These are phyloP conservation scores for Paramecium primaurelia DNA, from an alignment of 73 alveolate species.

Conservation along the genomic window DNA sequence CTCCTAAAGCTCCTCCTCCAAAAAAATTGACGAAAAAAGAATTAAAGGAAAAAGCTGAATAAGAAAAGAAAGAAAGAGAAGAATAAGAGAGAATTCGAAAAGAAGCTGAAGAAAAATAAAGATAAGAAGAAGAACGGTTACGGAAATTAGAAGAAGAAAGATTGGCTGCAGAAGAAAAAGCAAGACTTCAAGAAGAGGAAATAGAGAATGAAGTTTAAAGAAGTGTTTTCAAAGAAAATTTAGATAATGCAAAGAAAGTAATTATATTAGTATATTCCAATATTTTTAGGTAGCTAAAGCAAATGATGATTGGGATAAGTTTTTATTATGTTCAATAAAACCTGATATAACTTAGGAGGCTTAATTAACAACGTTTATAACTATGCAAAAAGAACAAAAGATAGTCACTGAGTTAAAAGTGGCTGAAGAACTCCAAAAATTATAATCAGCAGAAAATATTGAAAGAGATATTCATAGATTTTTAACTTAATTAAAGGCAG, in stretches of 20 bases:
- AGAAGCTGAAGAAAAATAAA: conserved; percentile 63
- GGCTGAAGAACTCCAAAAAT: neutral
- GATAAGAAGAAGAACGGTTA: conserved; percentile 68
- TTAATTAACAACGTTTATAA: conserved; percentile 73
- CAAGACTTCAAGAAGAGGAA: conserved; percentile 65
- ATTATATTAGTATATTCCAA: neutral
- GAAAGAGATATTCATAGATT: neutral
- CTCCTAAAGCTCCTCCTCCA: conserved; percentile 40
- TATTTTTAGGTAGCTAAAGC: neutral
- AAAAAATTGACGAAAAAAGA: conserved; percentile 37
- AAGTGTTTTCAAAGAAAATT: conserved; percentile 54
- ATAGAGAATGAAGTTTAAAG: conserved; percentile 41
- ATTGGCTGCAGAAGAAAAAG: conserved; percentile 68
- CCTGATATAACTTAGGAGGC: conserved; percentile 77
- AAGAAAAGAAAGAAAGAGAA: conserved; percentile 55
- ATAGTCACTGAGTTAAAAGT: conserved; percentile 28
- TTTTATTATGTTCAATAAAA: conserved; percentile 62
- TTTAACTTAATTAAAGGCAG: conserved; percentile 7
- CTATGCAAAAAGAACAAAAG: conserved; percentile 66
- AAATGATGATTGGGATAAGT: conserved; percentile 66
- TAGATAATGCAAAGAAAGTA: conserved; percentile 58
- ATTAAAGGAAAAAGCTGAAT: neutral
- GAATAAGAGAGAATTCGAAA: conserved; percentile 69
- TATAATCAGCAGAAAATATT: neutral
- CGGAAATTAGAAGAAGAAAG: conserved; percentile 68